Base-by-base conservation (phyloP, 2,329 filamentous ascomycete genomes). In the Trichoderma koningiopsis region DNA sequence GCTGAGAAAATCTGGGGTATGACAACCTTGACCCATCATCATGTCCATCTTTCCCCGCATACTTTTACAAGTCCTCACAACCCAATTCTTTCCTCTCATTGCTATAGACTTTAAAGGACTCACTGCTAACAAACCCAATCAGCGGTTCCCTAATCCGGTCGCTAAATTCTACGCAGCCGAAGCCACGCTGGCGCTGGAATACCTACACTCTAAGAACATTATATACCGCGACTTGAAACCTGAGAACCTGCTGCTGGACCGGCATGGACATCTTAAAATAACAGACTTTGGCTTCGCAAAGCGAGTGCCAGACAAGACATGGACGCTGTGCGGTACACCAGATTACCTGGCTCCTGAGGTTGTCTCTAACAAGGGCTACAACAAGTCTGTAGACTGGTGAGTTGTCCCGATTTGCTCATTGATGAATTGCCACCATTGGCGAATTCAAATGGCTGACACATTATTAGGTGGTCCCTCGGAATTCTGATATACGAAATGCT, bases 401-500 rank as follows among this genome's bases (percentile, higher is more conserved):
- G 92, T 83, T n/a, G 29, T 5, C n/a, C 11, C 35, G 5, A 7
- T n/a, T 16, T n/a, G 4, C 22, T 11, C 27, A 13, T 14, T 55
- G 56, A 24, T 27, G 35, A 37, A 35, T 43, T 3, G 16, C 14
- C 11, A 33, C 8, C 33, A 19, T 14, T 14, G 13, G 33, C 10
- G 43, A 11, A 47, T n/a, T 7, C 33, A 19, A 16, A 7, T 11
- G 37, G 22, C 11, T 70, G 72, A 49, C 16, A n/a, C 43, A 73
- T 60, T 62, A 49, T 52, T n/a, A 97, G 94, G 94, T 99, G 96
- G 96, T 98, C 95, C 65, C 86, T 99, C 70, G 96, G 96, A 57
- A 98, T 99, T 78, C 84, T 99, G 75, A 98, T 99, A 80, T 99
- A 97, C 80, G 96, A 99, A 85, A 99, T 99, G 96, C 88, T 99